Conservation (phyloP, 805 yeast genomes). For the Wickerhamiella parazyma region DNA sequence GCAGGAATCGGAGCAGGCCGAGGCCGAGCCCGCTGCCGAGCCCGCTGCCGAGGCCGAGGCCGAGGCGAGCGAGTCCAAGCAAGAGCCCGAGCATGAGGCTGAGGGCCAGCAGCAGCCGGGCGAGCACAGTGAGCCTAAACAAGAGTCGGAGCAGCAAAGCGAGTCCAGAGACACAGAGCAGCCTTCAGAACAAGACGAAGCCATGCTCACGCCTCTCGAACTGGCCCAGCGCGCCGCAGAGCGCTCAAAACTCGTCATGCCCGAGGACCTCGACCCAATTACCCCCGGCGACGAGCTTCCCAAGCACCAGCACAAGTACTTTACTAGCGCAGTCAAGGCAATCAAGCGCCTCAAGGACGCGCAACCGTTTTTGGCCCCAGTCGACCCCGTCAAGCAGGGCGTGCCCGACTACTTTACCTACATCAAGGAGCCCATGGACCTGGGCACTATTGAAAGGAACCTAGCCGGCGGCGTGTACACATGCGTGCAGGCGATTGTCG, state of each 20-base stretch:
- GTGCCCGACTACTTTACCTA: constrained; percentile 83
- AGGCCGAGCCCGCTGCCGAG: neutral
- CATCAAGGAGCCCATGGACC: constrained; percentile 82
- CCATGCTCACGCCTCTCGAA: constrained; percentile 16
- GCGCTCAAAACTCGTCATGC: constrained; percentile 13
- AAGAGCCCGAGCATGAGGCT: neutral
- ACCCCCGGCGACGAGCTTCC: constrained; percentile 23
- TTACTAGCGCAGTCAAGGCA: constrained; percentile 65
- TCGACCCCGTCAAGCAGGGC: constrained; percentile 74
- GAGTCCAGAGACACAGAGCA: too few species aligned
- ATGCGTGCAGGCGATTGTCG: constrained; percentile 50
- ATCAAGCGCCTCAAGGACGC: constrained; percentile 88
- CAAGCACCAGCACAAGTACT: constrained; percentile 69
- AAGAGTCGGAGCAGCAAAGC: too few species aligned
- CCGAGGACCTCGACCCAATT: constrained; percentile 20
- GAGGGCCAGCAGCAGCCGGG: too few species aligned
- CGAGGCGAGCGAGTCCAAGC: neutral
- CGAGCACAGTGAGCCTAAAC: too few species aligned
- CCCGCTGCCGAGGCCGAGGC: neutral
- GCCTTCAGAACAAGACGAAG: too few species aligned
- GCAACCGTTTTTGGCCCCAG: constrained; percentile 77
- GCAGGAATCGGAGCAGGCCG: neutral
- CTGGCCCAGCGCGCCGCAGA: constrained; percentile 19
- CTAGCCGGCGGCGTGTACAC: constrained; percentile 57
- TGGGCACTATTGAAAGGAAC: constrained; percentile 79